Conservation (phyloP, 805 yeast genomes). For the Candida cerambycidarum region DNA sequence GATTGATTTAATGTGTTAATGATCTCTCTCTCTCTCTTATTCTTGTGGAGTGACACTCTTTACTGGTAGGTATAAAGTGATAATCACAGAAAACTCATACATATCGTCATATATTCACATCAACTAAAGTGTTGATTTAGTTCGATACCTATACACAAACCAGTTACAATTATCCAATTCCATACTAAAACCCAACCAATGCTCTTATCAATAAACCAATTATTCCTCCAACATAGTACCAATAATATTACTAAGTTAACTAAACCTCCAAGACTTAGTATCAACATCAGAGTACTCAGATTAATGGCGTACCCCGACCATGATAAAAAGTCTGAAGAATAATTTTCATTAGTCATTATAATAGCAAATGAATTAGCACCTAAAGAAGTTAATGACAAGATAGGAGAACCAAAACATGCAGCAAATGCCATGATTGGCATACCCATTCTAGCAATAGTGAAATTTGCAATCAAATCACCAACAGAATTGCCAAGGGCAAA, state of each 20-base stretch:
- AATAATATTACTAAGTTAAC: constrained; percentile 22
- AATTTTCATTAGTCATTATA: constrained; percentile 13
- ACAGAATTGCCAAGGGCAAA: constrained; percentile 91
- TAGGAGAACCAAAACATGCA: constrained; percentile 93
- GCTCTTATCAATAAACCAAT: constrained; percentile 35
- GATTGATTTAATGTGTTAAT: neutral
- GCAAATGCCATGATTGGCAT: constrained; percentile 89
- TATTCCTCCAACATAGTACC: constrained; percentile 20
- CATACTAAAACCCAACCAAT: constrained; percentile 31
- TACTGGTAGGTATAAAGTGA: too few relatives aligned
- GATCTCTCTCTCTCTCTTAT: neutral
- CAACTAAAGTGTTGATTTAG: neutral
- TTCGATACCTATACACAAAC: constrained; percentile 27
- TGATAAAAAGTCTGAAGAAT: constrained; percentile 4
- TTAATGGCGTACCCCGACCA: constrained; percentile 19
- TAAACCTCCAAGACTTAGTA: constrained; percentile 22
- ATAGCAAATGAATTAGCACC: constrained; percentile 66
- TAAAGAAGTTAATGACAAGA: constrained; percentile 76
- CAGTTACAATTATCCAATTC: constrained; percentile 31
- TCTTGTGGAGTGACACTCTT: too few relatives aligned
- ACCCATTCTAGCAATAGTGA: constrained; percentile 78
- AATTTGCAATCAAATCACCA: constrained; percentile 84
- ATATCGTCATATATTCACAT: neutral
- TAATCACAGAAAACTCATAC: too few relatives aligned
- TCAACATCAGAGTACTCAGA: constrained; percentile 20